Evolutionary conservation across 306 rosid genomes (phyloP), one percentile per base, ranked within the genome.

Genomic region (Leucaena leucocephala): DNA sequence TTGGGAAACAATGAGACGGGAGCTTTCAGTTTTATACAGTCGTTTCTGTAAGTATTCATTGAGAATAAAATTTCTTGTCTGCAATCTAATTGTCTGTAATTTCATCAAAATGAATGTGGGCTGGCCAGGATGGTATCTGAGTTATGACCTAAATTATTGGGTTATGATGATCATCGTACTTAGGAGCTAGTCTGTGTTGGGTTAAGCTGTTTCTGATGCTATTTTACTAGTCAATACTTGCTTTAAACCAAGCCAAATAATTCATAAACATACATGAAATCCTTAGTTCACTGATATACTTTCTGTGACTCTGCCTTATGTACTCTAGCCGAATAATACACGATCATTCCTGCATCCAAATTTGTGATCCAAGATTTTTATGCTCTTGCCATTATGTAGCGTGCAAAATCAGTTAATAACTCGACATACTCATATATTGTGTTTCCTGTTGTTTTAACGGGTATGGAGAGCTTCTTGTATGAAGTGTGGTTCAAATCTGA

Each of bases 1-100:
- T 78, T 95, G 99, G 99, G 99, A 91, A 83, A 89, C 88, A 27
- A 93, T 95, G 99, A 88, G 99, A 90, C 98, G 99, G 10, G 99
- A 93, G 82, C 97, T 95, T 72, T 95, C 99, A 9, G 93, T 95
- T 89, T 83, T 95, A 45, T 95, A 95, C 82, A 92, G 96, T 73
- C 99, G 98, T 83, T 95, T 95, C 89, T 95, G 99, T 95, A 87
- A 93, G 99, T 89, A 70, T 46, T 54, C 34, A 34, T 75, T 74
- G 33, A 22, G 35, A 69, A 42, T 58, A 34, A 1, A 46, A 63
- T 46, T 69, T 77, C 69, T 13, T 76, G 58, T 55, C 59, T 12
- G 70, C 80, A 54, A 78, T 73, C 34, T 66, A 43, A 19, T 64
- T 59, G 42, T 35, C 16, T 13, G 76, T 73, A 50, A 69, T 80